Evolutionary conservation across 2,329 filamentous ascomycete genomes (phyloP), one percentile per base, ranked within the genome.

Genomic region (Aspergillus nomiae): DNA sequence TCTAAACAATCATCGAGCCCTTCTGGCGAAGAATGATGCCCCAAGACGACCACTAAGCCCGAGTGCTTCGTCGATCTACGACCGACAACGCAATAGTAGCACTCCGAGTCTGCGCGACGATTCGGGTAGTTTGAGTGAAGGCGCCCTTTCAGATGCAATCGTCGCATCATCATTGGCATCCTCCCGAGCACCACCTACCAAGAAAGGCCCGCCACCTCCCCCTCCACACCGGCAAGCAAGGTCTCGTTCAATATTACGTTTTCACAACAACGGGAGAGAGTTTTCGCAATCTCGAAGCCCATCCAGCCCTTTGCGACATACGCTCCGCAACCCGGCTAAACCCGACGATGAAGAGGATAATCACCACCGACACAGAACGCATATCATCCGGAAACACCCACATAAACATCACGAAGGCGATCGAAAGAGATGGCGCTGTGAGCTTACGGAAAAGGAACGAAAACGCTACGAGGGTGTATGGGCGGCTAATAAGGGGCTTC

Each of bases 381-480:
- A 77, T 60, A 70, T 79, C 28, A 72, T 82, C 21, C 72, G 75
- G 56, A 79, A 81, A 60, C 80, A 83, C 64, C 81, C 80, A 10
- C 78, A 83, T 65, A 83, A 82, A 61, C 80, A 82, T 64, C 78
- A 80, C 57, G 81, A 83, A 71, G 81, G 81, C 4, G 78, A 82
- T 69, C 80, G 81, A 10, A 82, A 78, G 64, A 70, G 77, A 60
- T 83, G 80, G 79, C 73, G 77, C 48, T 76, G 77, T 54, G 76
- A 78, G 62, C 69, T 83, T 14, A 80, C 77, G 1, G 80, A 82
- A 63, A 72, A 75, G 32, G 80, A 83, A 60, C 75, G 81, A 41
- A 83, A 81, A 65, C 73, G 81, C 58, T 84, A 83, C 63, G 82
- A 84, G 69, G 82, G 81, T 4, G 80, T 84, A 5, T 84, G 82